These are phyloP conservation scores for Purpureocillium takamizusanense DNA, from an alignment of 2,329 filamentous ascomycete genomes.

Conservation along the genomic window DNA sequence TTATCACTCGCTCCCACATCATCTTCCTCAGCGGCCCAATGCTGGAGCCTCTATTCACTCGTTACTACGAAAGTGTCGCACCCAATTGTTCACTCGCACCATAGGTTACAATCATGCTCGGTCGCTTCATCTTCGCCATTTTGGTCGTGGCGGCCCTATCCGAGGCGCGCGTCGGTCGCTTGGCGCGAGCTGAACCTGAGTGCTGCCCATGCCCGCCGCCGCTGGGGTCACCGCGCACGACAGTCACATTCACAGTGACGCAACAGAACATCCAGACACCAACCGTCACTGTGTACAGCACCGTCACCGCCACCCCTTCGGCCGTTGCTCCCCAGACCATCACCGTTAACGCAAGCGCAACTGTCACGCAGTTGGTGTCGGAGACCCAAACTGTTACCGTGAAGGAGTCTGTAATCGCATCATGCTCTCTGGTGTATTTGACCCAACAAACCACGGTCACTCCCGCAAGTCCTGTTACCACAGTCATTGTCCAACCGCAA, in stretches of 20 bases:
- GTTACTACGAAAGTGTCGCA: neutral
- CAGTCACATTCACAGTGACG: conserved; percentile 20
- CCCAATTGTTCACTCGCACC: too few species aligned
- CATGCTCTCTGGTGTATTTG: too few species aligned
- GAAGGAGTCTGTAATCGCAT: too few species aligned
- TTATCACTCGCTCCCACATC: too few species aligned
- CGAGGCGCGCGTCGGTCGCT: conserved; percentile 15
- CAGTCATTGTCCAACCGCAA: too few species aligned
- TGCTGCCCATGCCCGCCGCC: conserved; percentile 14
- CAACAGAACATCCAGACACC: conserved; percentile 7
- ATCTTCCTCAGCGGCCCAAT: too few species aligned
- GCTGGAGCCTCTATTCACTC: neutral
- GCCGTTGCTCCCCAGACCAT: too few species aligned
- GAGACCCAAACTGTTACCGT: too few species aligned
- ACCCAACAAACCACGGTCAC: too few species aligned
- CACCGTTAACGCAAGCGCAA: neutral
- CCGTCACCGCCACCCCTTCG: conserved; percentile 18
- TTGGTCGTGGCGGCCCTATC: conserved; percentile 16
- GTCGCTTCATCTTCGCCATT: conserved; percentile 14
- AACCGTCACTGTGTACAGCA: conserved; percentile 22
- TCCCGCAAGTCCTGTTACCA: too few species aligned
- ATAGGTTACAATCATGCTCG: neutral
- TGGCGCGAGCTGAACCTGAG: conserved; percentile 11
- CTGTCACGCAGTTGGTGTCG: neutral
- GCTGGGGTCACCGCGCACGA: conserved; percentile 7